Percentiles rank a stretch among this genome's conserved stretches.
Evolutionary conservation across 306 rosid species (phyloP).

Genomic region (Castanea mollissima): DNA sequence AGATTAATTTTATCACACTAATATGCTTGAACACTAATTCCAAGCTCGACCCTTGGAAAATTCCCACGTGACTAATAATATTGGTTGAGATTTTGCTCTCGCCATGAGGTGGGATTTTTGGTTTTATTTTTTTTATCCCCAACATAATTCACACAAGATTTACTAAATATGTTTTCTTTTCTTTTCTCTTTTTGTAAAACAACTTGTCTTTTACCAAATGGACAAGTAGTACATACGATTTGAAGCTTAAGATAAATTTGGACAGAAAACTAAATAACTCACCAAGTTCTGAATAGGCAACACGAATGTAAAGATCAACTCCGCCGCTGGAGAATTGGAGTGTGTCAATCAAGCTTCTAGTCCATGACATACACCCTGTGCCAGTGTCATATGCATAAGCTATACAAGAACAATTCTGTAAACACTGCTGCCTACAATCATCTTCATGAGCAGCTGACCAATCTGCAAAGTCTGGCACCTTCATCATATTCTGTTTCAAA

Average conservation of each 20-base stretch:
- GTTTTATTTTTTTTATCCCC: too few species aligned
- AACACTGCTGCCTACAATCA: conserved; percentile 23
- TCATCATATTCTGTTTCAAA: conserved; percentile 10
- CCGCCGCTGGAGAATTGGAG: neutral
- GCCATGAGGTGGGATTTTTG: too few species aligned
- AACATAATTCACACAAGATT: too few species aligned
- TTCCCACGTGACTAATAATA: too few species aligned
- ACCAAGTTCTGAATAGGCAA: neutral
- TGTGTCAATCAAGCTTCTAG: neutral
- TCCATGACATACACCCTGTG: neutral
- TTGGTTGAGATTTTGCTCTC: too few species aligned
- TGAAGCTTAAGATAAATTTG: neutral
- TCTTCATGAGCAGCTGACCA: conserved; percentile 16
- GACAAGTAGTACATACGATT: neutral
- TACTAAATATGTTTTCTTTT: too few species aligned
- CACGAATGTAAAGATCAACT: neutral
- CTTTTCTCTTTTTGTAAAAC: too few species aligned
- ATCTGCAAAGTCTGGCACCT: conserved; percentile 33
- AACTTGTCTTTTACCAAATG: too few species aligned
- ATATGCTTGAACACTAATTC: too few species aligned
- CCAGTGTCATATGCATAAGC: conserved; percentile 34
- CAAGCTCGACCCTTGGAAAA: too few species aligned
- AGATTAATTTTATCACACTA: too few species aligned
- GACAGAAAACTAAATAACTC: neutral
- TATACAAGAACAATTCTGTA: conserved; percentile 34